Conservation (phyloP, 208 protist species). For the Herpetomonas tarakana region DNA sequence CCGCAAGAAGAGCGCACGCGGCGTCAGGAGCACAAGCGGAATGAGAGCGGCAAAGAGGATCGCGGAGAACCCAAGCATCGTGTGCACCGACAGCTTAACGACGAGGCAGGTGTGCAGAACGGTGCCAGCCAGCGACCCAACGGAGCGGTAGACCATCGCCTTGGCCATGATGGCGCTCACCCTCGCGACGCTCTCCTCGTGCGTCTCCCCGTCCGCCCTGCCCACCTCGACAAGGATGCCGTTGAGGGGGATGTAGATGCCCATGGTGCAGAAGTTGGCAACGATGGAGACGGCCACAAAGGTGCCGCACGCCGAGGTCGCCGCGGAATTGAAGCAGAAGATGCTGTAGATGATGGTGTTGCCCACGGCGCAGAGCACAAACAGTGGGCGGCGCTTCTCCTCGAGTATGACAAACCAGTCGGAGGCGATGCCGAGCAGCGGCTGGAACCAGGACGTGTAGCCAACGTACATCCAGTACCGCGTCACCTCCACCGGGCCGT, state of each 20-base stretch:
- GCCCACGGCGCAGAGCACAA: conserved; percentile 17
- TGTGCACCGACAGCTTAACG: conserved; percentile 3
- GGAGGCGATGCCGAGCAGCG: conserved; percentile 30
- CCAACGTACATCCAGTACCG: conserved; percentile 44
- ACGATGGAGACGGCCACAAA: conserved; percentile 30
- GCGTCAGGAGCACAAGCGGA: conserved; percentile 19
- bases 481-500: conserved; percentile 28
- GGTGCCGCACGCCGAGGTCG: conserved; percentile 8
- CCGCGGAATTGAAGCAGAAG: conserved; percentile 9
- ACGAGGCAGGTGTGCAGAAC: conserved; percentile 27
- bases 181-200: conserved; percentile 31
- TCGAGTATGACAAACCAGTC: conserved; percentile 27
- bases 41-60: conserved; percentile 21
- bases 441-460: conserved; percentile 24
- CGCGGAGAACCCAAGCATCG: conserved; percentile 21
- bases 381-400: conserved; percentile 41
- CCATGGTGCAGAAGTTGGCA: conserved; percentile 30
- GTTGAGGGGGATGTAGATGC: conserved; percentile 48
- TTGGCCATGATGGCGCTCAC: conserved; percentile 43
- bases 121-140: conserved; percentile 24
- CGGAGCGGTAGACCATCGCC: conserved; percentile 45
- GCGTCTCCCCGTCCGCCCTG: conserved; percentile 32
- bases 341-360: conserved; percentile 27
- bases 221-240: conserved; percentile 46
- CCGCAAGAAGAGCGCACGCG: conserved; percentile 23